Conservation (phyloP, 2,329 filamentous ascomycete species). For the Colletotrichum liriopes region DNA sequence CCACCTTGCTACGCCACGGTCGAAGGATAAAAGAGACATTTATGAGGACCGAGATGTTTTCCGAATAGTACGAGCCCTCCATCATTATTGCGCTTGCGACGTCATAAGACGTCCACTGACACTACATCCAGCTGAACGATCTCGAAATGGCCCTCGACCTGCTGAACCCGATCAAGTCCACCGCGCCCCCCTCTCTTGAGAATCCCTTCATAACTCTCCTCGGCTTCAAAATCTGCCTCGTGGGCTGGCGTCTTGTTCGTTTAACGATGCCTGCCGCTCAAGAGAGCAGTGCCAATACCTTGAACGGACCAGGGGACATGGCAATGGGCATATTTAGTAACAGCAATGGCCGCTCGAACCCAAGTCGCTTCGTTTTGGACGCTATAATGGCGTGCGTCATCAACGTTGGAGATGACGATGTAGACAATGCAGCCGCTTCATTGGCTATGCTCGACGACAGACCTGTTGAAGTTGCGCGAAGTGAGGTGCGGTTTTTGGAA, state of each 20-base stretch:
- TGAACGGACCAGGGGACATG: not conserved
- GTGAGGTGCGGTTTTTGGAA: conserved; percentile 25
- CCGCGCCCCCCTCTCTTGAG: conserved; percentile 23
- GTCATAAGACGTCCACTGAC: not conserved
- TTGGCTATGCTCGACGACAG: conserved; percentile 18
- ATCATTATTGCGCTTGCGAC: not conserved
- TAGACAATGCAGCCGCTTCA: conserved; percentile 25
- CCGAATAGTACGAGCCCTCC: conserved; percentile 1
- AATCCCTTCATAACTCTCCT: conserved; percentile 31
- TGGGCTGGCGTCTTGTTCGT: conserved; percentile 29
- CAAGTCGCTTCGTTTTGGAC: conserved; percentile 29
- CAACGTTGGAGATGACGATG: not conserved
- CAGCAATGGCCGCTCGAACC: conserved; percentile 19
- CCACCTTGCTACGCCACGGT: conserved; percentile 18
- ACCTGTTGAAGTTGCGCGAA: conserved; percentile 16
- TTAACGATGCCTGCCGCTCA: conserved; percentile 30
- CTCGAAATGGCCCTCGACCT: conserved; percentile 29
- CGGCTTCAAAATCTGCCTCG: conserved; percentile 33
- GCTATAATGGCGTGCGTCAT: conserved; percentile 34
- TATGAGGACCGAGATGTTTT: conserved; percentile 29
- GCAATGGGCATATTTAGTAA: conserved; percentile 6
- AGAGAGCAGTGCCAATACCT: not conserved
- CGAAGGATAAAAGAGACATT: conserved; percentile 29
- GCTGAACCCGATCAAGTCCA: conserved; percentile 16
- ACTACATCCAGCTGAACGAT: conserved; percentile 13